Evolutionary conservation across 2,329 filamentous ascomycete genomes (phyloP).

Genomic region (Tolypocladium ovalisporum): DNA sequence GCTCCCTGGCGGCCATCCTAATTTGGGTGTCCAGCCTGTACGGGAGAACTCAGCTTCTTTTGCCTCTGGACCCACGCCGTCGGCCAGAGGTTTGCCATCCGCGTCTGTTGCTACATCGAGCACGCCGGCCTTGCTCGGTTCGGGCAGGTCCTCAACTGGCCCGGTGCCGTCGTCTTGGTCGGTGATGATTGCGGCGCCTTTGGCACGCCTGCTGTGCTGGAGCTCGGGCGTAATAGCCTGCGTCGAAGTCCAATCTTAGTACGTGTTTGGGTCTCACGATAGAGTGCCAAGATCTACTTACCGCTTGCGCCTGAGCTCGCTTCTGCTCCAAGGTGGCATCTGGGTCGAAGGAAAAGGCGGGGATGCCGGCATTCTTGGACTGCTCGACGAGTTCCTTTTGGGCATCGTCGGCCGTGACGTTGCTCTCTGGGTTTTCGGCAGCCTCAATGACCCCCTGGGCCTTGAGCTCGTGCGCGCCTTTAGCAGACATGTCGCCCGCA

Average conservation of each 20-base stretch:
- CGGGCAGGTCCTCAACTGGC: conserved; percentile 66
- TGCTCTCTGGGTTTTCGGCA: conserved; percentile 58
- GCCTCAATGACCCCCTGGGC: conserved; percentile 71
- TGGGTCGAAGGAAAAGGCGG: conserved; percentile 80
- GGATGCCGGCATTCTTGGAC: conserved; percentile 65
- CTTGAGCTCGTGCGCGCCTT: conserved; percentile 55
- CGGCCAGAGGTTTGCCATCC: conserved; percentile 34
- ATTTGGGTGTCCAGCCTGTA: conserved; percentile 82
- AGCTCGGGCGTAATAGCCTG: conserved; percentile 28
- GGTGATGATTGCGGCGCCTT: conserved; percentile 62
- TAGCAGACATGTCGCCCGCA: conserved; percentile 20
- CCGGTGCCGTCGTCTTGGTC: conserved; percentile 65
- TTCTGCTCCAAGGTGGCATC: conserved; percentile 78
- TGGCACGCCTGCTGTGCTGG: conserved; percentile 27
- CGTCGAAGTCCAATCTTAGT: neutral
- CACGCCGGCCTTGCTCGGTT: conserved; percentile 60
- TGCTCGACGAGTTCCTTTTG: conserved; percentile 66
- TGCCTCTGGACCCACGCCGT: conserved; percentile 41
- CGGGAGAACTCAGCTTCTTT: conserved; percentile 33
- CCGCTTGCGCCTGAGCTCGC: conserved; percentile 64
- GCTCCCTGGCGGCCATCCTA: conserved; percentile 57
- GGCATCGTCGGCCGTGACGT: conserved; percentile 57
- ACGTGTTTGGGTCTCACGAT: conserved; percentile 9
- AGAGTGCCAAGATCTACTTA: conserved; percentile 31
- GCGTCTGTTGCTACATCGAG: conserved; percentile 42